These are phyloP conservation scores for Calocybe gambosa DNA, from an alignment of 1,284 basidiomycete species.

Conservation along the genomic window DNA sequence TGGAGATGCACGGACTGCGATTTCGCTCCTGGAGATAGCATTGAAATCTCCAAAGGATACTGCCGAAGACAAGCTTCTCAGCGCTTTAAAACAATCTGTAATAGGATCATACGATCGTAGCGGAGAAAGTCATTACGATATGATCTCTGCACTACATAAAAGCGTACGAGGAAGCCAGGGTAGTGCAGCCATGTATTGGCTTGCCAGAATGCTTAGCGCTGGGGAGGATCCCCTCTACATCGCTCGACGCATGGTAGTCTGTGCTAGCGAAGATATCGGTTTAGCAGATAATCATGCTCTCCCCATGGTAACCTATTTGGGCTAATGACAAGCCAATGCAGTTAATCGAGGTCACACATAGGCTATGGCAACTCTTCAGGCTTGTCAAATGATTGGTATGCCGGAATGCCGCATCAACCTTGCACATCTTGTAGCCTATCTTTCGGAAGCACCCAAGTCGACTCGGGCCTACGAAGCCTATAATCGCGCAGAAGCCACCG, in stretches of 20 bases:
- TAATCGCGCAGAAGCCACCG: slow-evolving; percentile 61
- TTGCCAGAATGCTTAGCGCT: slow-evolving; percentile 77
- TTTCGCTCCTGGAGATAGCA: slow-evolving; percentile 61
- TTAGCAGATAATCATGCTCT: slow-evolving; percentile 71
- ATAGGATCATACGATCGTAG: slow-evolving; percentile 66
- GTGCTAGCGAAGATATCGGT: slow-evolving; percentile 84
- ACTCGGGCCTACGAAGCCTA: slow-evolving; percentile 78
- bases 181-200: slow-evolving; percentile 85
- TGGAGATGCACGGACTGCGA: slow-evolving; percentile 68
- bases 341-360: slow-evolving; percentile 22
- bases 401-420: slow-evolving; percentile 77
- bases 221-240: slow-evolving; percentile 89
- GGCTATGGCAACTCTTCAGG: slow-evolving; percentile 75
- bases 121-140: slow-evolving; percentile 77
- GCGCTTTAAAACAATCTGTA: slow-evolving; percentile 47
- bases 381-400: slow-evolving; percentile 81
- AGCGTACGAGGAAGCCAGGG: slow-evolving; percentile 76
- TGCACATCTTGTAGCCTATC: slow-evolving; percentile 77
- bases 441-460: slow-evolving; percentile 80
- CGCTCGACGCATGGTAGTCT: slow-evolving; percentile 75
- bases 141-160: slow-evolving; percentile 88
- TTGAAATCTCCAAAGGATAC: slow-evolving; percentile 35
- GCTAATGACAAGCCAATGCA: slow-evolving; percentile 1
- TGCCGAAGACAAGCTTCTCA: slow-evolving; percentile 40
- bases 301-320: slow-evolving; percentile 46